Conservation (phyloP, 495 filamentous ascomycete genomes). For the Tuber microsphaerosporum region DNA sequence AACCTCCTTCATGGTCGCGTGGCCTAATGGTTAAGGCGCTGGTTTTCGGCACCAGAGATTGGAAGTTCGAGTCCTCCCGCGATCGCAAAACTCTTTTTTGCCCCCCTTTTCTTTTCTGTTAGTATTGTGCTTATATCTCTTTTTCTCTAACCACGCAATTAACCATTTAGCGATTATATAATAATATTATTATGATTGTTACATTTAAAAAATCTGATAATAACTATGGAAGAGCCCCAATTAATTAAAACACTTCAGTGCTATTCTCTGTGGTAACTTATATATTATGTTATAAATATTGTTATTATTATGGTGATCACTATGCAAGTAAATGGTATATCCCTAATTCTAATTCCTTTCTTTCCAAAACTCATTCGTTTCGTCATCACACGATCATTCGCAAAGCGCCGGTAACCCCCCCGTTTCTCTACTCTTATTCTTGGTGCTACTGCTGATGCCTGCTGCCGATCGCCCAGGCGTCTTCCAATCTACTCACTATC, state of each 20-base stretch:
- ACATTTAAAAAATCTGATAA: not conserved
- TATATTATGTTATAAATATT: not conserved
- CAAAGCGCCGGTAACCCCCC: not conserved
- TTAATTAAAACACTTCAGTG: not conserved
- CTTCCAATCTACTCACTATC: not conserved
- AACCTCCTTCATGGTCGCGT: constrained; percentile 33
- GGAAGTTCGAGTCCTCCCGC: constrained; percentile 48
- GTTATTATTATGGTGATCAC: not conserved
- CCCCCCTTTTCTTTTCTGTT: not conserved
- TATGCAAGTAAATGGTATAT: not conserved
- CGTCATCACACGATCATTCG: not conserved
- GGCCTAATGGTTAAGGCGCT: constrained; percentile 51
- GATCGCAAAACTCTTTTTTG: constrained; percentile 36
- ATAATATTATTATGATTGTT: not conserved
- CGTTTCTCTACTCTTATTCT: not conserved
- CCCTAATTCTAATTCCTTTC: not conserved
- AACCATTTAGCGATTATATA: not conserved
- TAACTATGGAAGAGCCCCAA: not conserved
- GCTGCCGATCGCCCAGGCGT: not conserved
- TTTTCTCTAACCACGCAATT: not conserved
- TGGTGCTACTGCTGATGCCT: not conserved
- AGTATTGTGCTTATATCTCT: not conserved
- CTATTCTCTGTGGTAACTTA: not conserved
- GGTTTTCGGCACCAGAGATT: constrained; percentile 50
- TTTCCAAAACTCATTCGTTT: not conserved